These are phyloP conservation scores for Beauveria varroae DNA, from an alignment of 2,329 filamentous ascomycete genomes.

Conservation along the genomic window DNA sequence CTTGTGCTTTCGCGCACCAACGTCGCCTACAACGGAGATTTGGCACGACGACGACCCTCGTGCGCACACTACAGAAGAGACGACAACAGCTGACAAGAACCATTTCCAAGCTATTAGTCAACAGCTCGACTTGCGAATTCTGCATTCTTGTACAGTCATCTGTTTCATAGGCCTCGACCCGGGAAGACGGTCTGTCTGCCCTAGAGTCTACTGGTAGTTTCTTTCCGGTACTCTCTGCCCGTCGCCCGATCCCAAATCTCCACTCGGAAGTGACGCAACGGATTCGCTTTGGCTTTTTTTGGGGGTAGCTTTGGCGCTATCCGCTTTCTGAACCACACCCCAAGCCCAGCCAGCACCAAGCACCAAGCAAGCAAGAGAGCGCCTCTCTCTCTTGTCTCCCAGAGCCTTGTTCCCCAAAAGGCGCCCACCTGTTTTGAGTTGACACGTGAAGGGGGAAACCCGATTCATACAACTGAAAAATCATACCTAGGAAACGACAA, in stretches of 20 bases:
- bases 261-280: constrained; percentile 8
- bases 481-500: background rate
- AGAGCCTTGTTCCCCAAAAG: background rate
- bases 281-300: constrained; percentile 5
- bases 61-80: background rate
- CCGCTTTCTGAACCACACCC: constrained; percentile 7
- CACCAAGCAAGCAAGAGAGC: background rate
- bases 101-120: background rate
- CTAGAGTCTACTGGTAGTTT: background rate
- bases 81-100: background rate
- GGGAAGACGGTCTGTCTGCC: background rate
- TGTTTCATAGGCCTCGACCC: background rate
- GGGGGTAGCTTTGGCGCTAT: constrained; percentile 7
- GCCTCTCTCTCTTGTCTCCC: background rate
- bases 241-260: constrained; percentile 1
- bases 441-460: constrained; percentile 27
- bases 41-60: background rate
- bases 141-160: too few relatives aligned
- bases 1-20: background rate
- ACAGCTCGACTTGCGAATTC: background rate
- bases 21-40: background rate
- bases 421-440: constrained; percentile 9
- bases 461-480: constrained; percentile 10
- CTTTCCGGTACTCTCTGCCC: background rate
- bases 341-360: background rate